Percentiles rank a stretch among this genome's conserved stretches.
These are phyloP conservation scores for Penicillium cosmopolitanum DNA, from an alignment of 495 filamentous ascomycete genomes.

Conservation along the genomic window DNA sequence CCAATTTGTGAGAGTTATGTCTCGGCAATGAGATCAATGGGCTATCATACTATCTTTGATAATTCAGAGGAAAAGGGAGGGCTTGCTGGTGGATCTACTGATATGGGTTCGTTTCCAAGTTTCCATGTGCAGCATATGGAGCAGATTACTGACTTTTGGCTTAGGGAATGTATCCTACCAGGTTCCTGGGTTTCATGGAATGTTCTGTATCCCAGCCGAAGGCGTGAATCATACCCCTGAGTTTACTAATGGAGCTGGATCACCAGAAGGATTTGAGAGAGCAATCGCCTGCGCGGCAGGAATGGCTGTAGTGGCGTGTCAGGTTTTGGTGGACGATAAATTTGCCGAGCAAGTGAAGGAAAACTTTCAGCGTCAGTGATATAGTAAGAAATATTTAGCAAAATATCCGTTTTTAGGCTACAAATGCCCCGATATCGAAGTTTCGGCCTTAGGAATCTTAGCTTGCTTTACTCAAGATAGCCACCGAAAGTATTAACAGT, in stretches of 20 bases:
- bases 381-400: background rate
- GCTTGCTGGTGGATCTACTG: conserved; percentile 37
- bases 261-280: conserved; percentile 47
- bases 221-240: conserved; percentile 59
- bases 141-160: conserved; percentile 12
- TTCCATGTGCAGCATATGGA: background rate
- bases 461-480: background rate
- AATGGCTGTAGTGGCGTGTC: conserved; percentile 60
- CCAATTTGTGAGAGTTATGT: conserved; percentile 57
- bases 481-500: background rate
- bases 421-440: background rate
- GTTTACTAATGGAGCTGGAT: conserved; percentile 58
- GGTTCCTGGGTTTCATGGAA: conserved; percentile 61
- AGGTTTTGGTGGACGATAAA: conserved; percentile 48
- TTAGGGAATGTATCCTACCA: conserved; percentile 62
- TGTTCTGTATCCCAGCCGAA: conserved; percentile 56
- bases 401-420: background rate
- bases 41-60: conserved; percentile 46
- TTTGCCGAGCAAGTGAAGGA: conserved; percentile 36
- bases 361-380: conserved; percentile 29
- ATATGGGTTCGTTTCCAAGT: conserved; percentile 38
- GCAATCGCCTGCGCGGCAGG: conserved; percentile 56
- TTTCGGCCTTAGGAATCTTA: background rate
- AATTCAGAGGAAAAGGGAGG: conserved; percentile 40
- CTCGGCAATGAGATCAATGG: conserved; percentile 52